Conservation (phyloP, 306 rosid genomes). For the Ammopiptanthus mongolicus region DNA sequence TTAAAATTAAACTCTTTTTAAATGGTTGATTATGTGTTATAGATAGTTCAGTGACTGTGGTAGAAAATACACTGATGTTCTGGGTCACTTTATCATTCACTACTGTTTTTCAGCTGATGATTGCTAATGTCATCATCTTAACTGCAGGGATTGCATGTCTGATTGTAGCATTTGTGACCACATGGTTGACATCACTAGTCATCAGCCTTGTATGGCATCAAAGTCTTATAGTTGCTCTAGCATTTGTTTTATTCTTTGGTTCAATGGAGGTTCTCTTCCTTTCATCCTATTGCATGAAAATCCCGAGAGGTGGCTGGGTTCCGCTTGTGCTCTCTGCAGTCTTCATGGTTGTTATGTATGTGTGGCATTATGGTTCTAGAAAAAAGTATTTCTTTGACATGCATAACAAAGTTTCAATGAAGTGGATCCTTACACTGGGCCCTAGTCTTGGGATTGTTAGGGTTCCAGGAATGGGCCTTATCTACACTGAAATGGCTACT, state of each 20-base stretch:
- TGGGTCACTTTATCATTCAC: conserved; percentile 6
- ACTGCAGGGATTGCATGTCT: conserved; percentile 68
- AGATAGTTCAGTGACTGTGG: neutral
- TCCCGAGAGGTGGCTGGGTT: conserved; percentile 83
- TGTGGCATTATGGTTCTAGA: conserved; percentile 84
- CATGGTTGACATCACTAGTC: conserved; percentile 61
- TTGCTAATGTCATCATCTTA: conserved; percentile 20
- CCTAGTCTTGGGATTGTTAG: conserved; percentile 91
- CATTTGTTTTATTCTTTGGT: conserved; percentile 56
- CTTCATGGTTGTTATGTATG: conserved; percentile 64
- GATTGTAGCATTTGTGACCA: conserved; percentile 52
- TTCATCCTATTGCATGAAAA: conserved; percentile 59
- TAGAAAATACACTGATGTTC: neutral
- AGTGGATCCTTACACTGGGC: conserved; percentile 69
- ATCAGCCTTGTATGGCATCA: conserved; percentile 80
- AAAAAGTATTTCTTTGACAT: conserved; percentile 72
- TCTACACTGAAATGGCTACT: conserved; percentile 82
- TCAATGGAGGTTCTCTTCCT: conserved; percentile 63
- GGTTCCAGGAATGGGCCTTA: conserved; percentile 91
- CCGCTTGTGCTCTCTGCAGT: conserved; percentile 53
- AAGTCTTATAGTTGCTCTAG: conserved; percentile 43
- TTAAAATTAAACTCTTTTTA: neutral
- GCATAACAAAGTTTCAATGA: conserved; percentile 88
- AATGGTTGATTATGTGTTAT: neutral
- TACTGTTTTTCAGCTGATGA: neutral